Evolutionary conservation across 257 asterid genomes (phyloP).

Genomic region (Leonotis leonurus): DNA sequence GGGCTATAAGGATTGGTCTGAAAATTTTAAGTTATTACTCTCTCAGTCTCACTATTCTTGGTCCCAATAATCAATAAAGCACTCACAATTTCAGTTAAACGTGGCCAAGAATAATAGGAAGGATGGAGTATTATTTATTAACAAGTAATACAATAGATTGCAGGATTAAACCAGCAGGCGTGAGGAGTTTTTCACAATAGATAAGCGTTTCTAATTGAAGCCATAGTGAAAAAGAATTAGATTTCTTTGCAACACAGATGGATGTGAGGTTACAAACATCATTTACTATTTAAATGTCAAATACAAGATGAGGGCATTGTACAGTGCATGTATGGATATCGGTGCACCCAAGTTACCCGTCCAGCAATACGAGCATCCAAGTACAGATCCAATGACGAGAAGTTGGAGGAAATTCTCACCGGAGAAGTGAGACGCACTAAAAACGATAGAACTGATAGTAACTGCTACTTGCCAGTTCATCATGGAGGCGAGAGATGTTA

Average conservation of each 20-base stretch:
- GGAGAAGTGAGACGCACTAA: conserved; percentile 77
- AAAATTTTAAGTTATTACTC: no score
- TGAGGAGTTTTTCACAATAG: background rate
- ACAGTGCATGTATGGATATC: conserved; percentile 57
- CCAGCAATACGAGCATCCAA: conserved; percentile 83
- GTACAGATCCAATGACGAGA: conserved; percentile 48
- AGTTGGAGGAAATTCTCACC: conserved; percentile 68
- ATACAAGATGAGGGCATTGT: conserved; percentile 55
- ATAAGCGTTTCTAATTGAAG: background rate
- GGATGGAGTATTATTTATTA: no score
- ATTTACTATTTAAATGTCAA: conserved; percentile 41
- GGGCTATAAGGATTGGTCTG: no score
- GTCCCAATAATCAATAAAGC: no score
- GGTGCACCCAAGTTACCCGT: conserved; percentile 64
- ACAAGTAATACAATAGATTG: background rate
- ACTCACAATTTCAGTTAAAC: no score
- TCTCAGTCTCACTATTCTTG: no score
- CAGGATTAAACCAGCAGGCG: background rate
- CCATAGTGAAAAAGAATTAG: background rate
- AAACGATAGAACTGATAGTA: conserved; percentile 50
- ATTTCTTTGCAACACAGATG: background rate
- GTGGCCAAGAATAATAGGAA: no score
- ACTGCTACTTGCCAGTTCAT: conserved; percentile 78
- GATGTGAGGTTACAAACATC: background rate
- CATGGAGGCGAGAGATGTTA: conserved; percentile 56